Evolutionary conservation across 129 eudicot genomes (phyloP), one percentile per base, ranked within the genome.

Genomic region (Cynara cardunculus): DNA sequence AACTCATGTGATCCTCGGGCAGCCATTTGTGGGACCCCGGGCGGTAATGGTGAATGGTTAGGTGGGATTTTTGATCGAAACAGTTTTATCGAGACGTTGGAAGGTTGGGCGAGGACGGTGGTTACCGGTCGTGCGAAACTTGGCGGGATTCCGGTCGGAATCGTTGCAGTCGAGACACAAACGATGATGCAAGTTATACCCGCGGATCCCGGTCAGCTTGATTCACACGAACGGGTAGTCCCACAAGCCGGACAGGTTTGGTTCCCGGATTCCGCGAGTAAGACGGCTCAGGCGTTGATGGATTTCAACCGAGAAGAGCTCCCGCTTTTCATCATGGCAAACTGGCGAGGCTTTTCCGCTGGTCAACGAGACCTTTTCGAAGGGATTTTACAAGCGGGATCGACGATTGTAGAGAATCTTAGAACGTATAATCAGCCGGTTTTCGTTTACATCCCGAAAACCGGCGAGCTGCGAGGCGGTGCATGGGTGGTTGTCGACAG

Each of bases 241-340:
- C 99, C 99, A 9, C 99, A 96, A 88, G 99, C 99, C 0, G 99
- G 99, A 34, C 99, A 96, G 84, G 99, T 96, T 3, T 96, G 99
- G 99, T 96, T 96, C 76, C 99, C 99, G 2, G 99, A 96, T 80
- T 96, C 99, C 1, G 99, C 99, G 4, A 82, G 84, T 13, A 96
- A 96, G 78, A 96, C 99, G 0, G 97, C 99, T 19, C 99, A 96
- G 81, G 99, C 99, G 1, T 78, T 96, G 84, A 87, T 92, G 97
- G 99, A 96, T 76, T 96, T 96, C 66, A 96, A 96, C 83, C 78
- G 93, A 30, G 99, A 96, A 82, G 99, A 89, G 89, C 91, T 96
- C 19, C 99, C 99, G 7, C 90, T 96, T 69, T 92, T 96, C 87
- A 91, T 96, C 75, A 87, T 96, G 84, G 99, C 99, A 4, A 96